These are phyloP conservation scores for Dichotomocladium elegans DNA, from an alignment of 371 early-diverging fungal genomes.

Conservation along the genomic window DNA sequence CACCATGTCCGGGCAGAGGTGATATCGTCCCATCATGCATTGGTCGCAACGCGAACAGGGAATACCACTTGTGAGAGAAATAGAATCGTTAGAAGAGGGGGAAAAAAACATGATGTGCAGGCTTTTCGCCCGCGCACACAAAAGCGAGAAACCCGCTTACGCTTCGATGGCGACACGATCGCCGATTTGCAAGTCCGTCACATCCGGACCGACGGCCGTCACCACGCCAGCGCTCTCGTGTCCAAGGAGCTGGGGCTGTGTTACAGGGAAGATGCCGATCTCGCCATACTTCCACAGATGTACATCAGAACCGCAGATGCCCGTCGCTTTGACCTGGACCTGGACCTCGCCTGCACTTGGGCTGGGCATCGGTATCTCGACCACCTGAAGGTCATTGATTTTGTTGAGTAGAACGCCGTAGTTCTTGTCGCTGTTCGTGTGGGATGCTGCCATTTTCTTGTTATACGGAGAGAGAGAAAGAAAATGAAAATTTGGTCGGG, in stretches of 20 bases:
- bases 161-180: conserved; percentile 35
- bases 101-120: background rate
- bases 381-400: conserved; percentile 35
- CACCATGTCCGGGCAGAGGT: conserved; percentile 39
- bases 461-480: background rate
- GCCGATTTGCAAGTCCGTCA: conserved; percentile 19
- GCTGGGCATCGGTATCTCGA: conserved; percentile 38
- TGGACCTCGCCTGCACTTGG: conserved; percentile 32
- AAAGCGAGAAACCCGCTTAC: conserved; percentile 14
- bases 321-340: conserved; percentile 42
- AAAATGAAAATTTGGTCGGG: too few species aligned
- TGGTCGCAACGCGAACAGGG: conserved; percentile 42
- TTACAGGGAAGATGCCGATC: conserved; percentile 43
- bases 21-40: conserved; percentile 43
- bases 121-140: background rate
- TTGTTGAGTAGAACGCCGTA: conserved; percentile 35
- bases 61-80: conserved; percentile 37
- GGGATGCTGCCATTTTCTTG: background rate
- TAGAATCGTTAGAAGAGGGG: too few species aligned
- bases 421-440: conserved; percentile 13
- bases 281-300: conserved; percentile 45
- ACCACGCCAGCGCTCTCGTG: conserved; percentile 48
- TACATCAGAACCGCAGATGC: conserved; percentile 45
- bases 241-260: conserved; percentile 35
- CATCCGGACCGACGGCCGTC: conserved; percentile 34